Base-by-base conservation (phyloP, 768 basidiomycete genomes). In the Lactifluus rugatus region DNA sequence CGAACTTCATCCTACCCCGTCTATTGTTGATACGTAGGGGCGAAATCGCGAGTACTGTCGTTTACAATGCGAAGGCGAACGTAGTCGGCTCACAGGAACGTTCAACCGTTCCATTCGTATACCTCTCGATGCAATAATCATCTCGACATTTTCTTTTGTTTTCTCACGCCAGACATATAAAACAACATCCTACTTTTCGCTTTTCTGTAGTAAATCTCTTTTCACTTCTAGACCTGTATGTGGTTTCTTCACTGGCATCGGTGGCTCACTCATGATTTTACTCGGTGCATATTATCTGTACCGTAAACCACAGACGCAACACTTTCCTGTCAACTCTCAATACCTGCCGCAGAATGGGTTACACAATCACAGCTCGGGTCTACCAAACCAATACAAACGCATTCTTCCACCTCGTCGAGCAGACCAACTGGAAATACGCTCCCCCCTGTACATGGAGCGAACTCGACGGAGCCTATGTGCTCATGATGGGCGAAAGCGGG, bases 401-500 rank as follows among this genome's bases (percentile, higher is more conserved):
- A 3, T 69, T 56, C 65, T 72, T 72, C 69, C 63, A 53, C 32
- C 37, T 69, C 60, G 69, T 70, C 54, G 73, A 75, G 63, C 58
- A 69, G 63, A 68, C 71, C 3, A 63, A 69, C 48, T 72, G 69
- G 70, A 58, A 72, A 39, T 72, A 64, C 55, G 72, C 66, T 52
- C 70, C 28, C 28, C 28, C 28, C 28, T 31, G 28, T 31, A 69
- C 57, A 16, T 74, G 74, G 72, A 55, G 54, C 32, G 49, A 66
- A 21, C 32, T 34, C 6, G 42, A 67, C 47, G 69, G 62, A 1
- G 26, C 21, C 14, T 57, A 52, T 50, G 66, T 64, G 19, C 70
- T 77, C 60, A 68, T 39, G 49, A 74, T 74, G 68, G 66, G 63
- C 34, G 70, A 68, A 5, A 76, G 74, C 57, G 75, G 73, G 42